phyloP scores from a whole-genome alignment of 1,139 yeast species.

The Debaryomyces fabryi region DNA sequence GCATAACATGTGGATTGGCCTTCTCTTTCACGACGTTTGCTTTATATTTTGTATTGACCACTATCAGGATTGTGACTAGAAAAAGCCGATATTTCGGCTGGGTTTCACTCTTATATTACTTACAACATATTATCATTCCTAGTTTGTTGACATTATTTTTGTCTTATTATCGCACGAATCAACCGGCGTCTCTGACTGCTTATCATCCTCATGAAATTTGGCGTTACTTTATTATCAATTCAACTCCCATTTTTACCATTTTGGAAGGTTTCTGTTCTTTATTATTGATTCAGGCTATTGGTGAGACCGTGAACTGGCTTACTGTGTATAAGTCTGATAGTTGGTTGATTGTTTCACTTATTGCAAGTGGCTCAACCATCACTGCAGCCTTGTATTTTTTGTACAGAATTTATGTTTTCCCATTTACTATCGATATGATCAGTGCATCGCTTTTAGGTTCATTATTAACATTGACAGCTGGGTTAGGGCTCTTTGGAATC shows the following conservation, averaged over 20 bases:
- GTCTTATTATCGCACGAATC: constrained; percentile 44
- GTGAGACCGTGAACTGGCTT: constrained; percentile 78
- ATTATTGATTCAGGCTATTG: constrained; percentile 85
- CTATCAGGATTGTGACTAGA: constrained; percentile 61
- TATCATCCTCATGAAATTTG: constrained; percentile 45
- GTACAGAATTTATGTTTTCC: constrained; percentile 79
- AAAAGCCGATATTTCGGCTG: constrained; percentile 51
- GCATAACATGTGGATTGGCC: constrained; percentile 84
- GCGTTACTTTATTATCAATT: constrained; percentile 69
- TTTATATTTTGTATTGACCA: constrained; percentile 71
- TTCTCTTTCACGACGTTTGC: constrained; percentile 76
- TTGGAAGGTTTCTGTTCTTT: constrained; percentile 93
- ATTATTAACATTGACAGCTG: constrained; percentile 71
- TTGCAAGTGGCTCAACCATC: constrained; percentile 74
- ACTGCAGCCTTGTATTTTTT: constrained; percentile 78
- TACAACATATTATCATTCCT: constrained; percentile 84
- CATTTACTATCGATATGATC: constrained; percentile 67
- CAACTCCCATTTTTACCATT: constrained; percentile 87
- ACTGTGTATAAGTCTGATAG: constrained; percentile 68
- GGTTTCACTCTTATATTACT: constrained; percentile 67
- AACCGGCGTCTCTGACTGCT: constrained; percentile 11
- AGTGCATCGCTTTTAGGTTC: constrained; percentile 88
- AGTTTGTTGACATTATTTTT: constrained; percentile 75
- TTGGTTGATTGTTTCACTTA: constrained; percentile 77
- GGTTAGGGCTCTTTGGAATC: constrained; percentile 82